phyloP scores from a whole-genome alignment of 2,329 filamentous ascomycete genomes.

The Volutella citrinella region DNA sequence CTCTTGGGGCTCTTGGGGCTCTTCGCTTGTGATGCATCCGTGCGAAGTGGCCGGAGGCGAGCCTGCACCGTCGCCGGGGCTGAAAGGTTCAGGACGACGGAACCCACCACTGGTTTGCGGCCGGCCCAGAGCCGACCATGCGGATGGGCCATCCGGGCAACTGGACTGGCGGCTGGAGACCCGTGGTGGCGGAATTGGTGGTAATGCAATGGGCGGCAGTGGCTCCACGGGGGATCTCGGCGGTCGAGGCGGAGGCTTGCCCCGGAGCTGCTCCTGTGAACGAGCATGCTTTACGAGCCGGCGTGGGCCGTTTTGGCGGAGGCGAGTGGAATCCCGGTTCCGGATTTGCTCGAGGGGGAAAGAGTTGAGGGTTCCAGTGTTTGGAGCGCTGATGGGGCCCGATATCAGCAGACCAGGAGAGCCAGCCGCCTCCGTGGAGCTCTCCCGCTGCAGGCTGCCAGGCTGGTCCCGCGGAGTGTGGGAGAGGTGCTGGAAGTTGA shows the following conservation, averaged over 20 bases:
- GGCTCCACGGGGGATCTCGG: constrained; percentile 36
- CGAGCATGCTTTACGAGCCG: constrained; percentile 41
- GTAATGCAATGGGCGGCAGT: constrained; percentile 22
- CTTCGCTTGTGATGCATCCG: constrained; percentile 8
- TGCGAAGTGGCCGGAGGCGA: constrained; percentile 14
- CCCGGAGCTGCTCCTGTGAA: constrained; percentile 49
- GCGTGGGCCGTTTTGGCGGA: constrained; percentile 22
- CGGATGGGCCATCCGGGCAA: constrained; percentile 39
- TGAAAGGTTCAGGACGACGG: constrained; percentile 43
- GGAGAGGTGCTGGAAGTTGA: constrained; percentile 65
- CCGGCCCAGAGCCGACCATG: constrained; percentile 36
- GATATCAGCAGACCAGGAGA: no score
- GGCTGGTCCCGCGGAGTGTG: constrained; percentile 53
- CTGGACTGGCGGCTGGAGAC: constrained; percentile 53
- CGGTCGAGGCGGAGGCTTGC: constrained; percentile 42
- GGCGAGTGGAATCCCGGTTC: constrained; percentile 1
- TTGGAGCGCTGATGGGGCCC: constrained; percentile 7
- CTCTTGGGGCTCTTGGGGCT: constrained; percentile 10
- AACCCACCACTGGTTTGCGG: constrained; percentile 45
- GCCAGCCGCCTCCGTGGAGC: constrained; percentile 39
- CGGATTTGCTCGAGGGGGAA: constrained; percentile 17
- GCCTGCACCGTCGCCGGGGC: constrained; percentile 21
- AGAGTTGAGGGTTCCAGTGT: constrained; percentile 13
- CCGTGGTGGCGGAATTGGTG: constrained; percentile 49
- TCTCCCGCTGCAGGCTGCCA: constrained; percentile 37